phyloP scores from a whole-genome alignment of 352 stramenopile species.

The Phytophthora brassicae region DNA sequence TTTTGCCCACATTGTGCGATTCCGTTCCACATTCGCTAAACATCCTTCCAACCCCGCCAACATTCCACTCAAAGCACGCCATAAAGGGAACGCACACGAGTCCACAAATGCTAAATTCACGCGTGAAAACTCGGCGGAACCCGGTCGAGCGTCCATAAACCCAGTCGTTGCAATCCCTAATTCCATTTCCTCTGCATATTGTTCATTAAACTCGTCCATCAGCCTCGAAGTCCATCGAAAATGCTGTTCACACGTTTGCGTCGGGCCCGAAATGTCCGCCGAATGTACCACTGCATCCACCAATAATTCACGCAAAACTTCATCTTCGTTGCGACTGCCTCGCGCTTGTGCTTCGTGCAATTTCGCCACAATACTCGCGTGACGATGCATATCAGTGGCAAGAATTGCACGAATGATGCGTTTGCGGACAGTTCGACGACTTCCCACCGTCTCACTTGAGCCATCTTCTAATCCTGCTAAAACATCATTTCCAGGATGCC shows the following conservation, averaged over 20 bases:
- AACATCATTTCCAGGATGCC: conserved; percentile 67
- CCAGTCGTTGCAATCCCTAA: conserved; percentile 62
- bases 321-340: conserved; percentile 54
- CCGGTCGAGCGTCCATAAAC: conserved; percentile 77
- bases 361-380: conserved; percentile 71
- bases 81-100: conserved; percentile 84
- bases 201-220: conserved; percentile 81
- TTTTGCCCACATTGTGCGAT: conserved; percentile 61
- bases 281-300: conserved; percentile 78
- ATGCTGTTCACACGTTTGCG: conserved; percentile 53
- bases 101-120: conserved; percentile 85
- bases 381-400: conserved; percentile 82
- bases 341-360: conserved; percentile 66
- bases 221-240: conserved; percentile 67
- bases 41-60: conserved; percentile 61
- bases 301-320: conserved; percentile 62
- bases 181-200: conserved; percentile 73
- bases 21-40: conserved; percentile 67
- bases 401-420: conserved; percentile 79
- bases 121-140: conserved; percentile 64
- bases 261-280: conserved; percentile 79
- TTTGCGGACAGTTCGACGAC: conserved; percentile 51
- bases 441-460: conserved; percentile 21
- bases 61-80: conserved; percentile 67
- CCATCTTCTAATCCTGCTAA: conserved; percentile 45